phyloP scores from a whole-genome alignment of 331 rosid genomes.

The Erythrophleum ivorense region DNA sequence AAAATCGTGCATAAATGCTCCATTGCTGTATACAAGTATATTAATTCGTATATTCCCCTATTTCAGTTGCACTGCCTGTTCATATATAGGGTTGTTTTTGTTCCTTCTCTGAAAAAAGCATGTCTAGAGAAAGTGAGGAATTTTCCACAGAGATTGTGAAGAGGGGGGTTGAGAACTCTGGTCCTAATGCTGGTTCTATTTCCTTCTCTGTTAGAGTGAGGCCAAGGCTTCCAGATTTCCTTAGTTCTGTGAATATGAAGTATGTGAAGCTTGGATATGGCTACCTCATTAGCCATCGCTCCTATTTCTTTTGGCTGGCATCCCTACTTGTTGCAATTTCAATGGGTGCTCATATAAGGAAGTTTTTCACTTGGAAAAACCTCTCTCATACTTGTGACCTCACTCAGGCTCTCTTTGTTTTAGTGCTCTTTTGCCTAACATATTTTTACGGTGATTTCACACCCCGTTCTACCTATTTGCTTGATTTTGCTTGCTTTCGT shows the following conservation, averaged over 20 bases:
- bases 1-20: not conserved
- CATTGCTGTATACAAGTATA: not conserved
- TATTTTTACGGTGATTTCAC: conserved; percentile 41
- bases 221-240: conserved; percentile 63
- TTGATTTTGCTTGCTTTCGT: conserved; percentile 72
- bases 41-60: no score
- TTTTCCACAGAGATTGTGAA: conserved; percentile 57
- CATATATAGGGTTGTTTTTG: not conserved
- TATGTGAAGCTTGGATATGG: conserved; percentile 70
- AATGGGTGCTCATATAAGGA: conserved; percentile 39
- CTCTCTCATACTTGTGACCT: conserved; percentile 29
- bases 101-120: not conserved
- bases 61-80: no score
- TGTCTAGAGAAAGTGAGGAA: conserved; percentile 52
- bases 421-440: conserved; percentile 35
- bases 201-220: conserved; percentile 53
- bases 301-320: conserved; percentile 43
- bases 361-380: conserved; percentile 38
- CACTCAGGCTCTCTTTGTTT: conserved; percentile 47
- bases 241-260: conserved; percentile 57
- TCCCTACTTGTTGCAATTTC: conserved; percentile 46
- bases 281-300: conserved; percentile 52
- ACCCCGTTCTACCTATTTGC: conserved; percentile 58
- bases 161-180: conserved; percentile 41
- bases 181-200: conserved; percentile 51